A percentile compares a stretch with the other conserved stretches of the same genome.
These are phyloP conservation scores for Anaeromyces robustus DNA, from an alignment of 192 early-diverging fungal species.

Conservation along the genomic window DNA sequence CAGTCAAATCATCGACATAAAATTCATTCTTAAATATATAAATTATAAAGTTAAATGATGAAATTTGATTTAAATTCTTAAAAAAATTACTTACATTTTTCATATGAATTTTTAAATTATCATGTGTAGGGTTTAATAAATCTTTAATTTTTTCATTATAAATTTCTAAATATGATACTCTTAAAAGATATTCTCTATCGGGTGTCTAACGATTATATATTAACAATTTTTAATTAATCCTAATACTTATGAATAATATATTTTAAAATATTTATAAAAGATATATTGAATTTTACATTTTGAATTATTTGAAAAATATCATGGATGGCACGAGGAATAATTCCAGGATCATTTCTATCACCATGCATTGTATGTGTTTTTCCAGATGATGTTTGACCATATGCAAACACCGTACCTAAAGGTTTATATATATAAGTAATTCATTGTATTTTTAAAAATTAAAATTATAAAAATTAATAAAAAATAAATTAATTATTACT, in stretches of 20 bases:
- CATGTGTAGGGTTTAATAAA: not conserved
- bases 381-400: slow-evolving; percentile 92
- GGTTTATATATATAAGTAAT: not conserved
- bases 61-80: slow-evolving; percentile 5
- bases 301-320: slow-evolving; percentile 40
- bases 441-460: not conserved
- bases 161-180: slow-evolving; percentile 2
- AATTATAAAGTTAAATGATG: not conserved
- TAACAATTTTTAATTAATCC: too few relatives aligned
- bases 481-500: not conserved
- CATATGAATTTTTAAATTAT: not conserved
- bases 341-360: slow-evolving; percentile 35
- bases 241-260: too few relatives aligned
- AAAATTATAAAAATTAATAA: not conserved
- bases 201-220: not conserved
- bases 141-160: slow-evolving; percentile 12
- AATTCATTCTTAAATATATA: slow-evolving; percentile 15
- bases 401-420: slow-evolving; percentile 89
- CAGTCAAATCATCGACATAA: slow-evolving; percentile 28
- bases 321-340: slow-evolving; percentile 48
- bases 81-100: not conserved
- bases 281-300: too few relatives aligned
- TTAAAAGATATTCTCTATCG: not conserved
- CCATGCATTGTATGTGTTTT: slow-evolving; percentile 73
- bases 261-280: too few relatives aligned